Evolutionary conservation across 345 rosid species (phyloP), one percentile per base, ranked within the genome.

Genomic region (Nasturtium officinale): DNA sequence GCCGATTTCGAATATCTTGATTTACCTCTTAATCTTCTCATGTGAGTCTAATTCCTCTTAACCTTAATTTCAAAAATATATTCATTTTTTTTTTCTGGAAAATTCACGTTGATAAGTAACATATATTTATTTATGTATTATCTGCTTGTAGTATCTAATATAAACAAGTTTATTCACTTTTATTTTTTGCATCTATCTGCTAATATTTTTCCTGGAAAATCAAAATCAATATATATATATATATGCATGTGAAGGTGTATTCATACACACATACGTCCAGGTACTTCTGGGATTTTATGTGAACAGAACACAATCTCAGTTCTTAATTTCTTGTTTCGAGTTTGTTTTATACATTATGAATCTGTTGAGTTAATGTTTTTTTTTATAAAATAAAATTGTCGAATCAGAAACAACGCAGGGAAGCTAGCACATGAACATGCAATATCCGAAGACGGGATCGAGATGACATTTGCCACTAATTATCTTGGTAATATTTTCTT

Each of bases 391-490:
- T 37, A 2, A 1, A 56, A 65, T 26, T 53, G 33, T 50, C 21
- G 66, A 64, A 50, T 40, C 85, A 96, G 98, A 90, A 91, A 96
- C 78, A 96, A 96, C 82, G 98, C 98, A 23, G 98, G 98, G 11
- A 90, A 80, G 74, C 88, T 92, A 64, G 87, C 98, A 7, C 89
- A 86, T 87, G 81, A 89, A 81, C 97, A 92, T 85, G 93, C 85
- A 62, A 80, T 92, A 60, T 86, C 98, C 7, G 98, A 92, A 78
- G 98, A 96, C 78, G 98, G 98, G 55, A 83, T 96, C 77, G 99
- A 96, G 89, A 90, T 96, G 97, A 90, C 96, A 45, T 92, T 96
- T 67, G 99, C 96, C 1, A 96, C 99, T 65, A 96, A 96, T 78
- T 92, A 92, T 69, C 84, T 92, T 1, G 98, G 99, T 95, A 83